Evolutionary conservation across 1,284 basidiomycete species (phyloP), one percentile per base, ranked within the genome.

Genomic region (Wallemia hederae): DNA sequence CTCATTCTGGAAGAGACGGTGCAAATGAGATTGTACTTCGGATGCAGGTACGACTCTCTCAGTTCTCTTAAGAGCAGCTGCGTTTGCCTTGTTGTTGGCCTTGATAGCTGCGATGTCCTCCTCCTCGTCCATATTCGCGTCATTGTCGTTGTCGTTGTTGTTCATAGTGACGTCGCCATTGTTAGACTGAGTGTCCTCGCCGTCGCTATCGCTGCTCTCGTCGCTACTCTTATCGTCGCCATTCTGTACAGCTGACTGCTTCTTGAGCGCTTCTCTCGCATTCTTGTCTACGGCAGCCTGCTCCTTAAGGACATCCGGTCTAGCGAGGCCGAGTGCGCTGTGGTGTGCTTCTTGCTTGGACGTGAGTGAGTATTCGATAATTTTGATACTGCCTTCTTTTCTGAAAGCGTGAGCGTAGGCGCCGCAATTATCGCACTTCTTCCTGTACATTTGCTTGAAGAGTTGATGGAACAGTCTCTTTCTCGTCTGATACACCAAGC

Each of bases 341-440:
- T 97, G 60, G 98, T 74, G 66, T 98, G 91, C 94, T 98, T 98
- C 94, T 94, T 98, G 68, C 97, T 90, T 1, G 94, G 94, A 55
- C 90, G 80, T 17, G 94, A 94, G 69, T 92, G 96, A 69, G 90
- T 87, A 61, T 89, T 86, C 27, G 87, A 92, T 9, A 98, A 49
- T 49, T 49, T 49, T 49, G 19, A 49, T 49, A n/a, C 14, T 17
- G 39, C 39, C 39, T 22, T 49, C 39, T n/a, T 49, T 49, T 22
- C 39, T 49, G 19, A 49, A 49, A 14, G 39, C 39, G 39, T 49
- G 39, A 17, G 39, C 39, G 39, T 49, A 22, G 5, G 39, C 39
- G 39, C 3, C 3, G 22, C 39, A 49, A 49, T 49, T 49, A n/a
- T 49, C 39, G 39, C 39, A 49, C 69, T 65, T 92, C 91, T 63